These are phyloP conservation scores for Rhizopogon roseolus DNA, from an alignment of 768 basidiomycete genomes.

Conservation along the genomic window DNA sequence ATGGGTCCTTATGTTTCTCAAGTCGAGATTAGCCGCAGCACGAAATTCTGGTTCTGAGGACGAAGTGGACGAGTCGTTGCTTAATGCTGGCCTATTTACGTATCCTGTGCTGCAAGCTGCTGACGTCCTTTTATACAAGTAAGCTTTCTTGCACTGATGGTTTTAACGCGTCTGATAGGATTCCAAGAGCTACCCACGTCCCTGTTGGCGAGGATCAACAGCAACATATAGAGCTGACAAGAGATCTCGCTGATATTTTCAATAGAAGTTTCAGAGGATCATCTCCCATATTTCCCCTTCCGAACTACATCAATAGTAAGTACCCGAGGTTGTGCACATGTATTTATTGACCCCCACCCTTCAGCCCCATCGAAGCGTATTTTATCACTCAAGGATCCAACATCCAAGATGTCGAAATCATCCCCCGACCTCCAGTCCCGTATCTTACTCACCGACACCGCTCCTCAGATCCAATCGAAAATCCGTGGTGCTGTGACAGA, in stretches of 20 bases:
- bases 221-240: conserved; percentile 87
- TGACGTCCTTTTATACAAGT: conserved; percentile 87
- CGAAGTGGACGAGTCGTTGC: conserved; percentile 74
- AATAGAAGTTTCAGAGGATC: conserved; percentile 59
- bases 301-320: conserved; percentile 72
- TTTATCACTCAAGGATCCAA: conserved; percentile 81
- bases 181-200: conserved; percentile 76
- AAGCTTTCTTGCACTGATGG: conserved; percentile 12
- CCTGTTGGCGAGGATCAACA: conserved; percentile 96
- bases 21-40: conserved; percentile 74
- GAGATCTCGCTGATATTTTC: conserved; percentile 80
- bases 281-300: conserved; percentile 61
- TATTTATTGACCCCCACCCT: background rate
- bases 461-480: conserved; percentile 58
- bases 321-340: background rate
- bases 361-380: conserved; percentile 78
- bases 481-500: conserved; percentile 85
- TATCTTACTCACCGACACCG: conserved; percentile 78
- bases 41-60: conserved; percentile 72
- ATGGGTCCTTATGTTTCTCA: conserved; percentile 1
- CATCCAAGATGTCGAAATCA: conserved; percentile 95
- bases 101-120: conserved; percentile 94
- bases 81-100: conserved; percentile 84
- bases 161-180: background rate
- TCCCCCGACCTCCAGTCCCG: conserved; percentile 73